Conservation (phyloP, 768 basidiomycete species). For the Tylopilus rubrobrunneus region DNA sequence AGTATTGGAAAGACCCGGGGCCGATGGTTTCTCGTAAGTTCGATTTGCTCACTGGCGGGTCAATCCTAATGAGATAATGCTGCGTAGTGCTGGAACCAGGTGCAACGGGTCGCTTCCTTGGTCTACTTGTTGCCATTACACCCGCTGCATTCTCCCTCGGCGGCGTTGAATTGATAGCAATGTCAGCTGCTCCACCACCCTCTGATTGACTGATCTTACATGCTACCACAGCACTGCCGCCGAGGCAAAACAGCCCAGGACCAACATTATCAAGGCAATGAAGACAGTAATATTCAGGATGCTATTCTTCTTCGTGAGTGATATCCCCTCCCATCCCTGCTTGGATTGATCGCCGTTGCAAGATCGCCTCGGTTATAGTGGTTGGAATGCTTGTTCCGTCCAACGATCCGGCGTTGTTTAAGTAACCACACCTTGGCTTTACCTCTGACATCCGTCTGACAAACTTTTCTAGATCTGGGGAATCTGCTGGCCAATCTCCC, state of each 20-base stretch:
- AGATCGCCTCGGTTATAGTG: conserved; percentile 35
- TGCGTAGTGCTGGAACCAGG: conserved; percentile 18
- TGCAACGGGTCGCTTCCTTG: conserved; percentile 19
- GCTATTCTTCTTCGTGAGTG: conserved; percentile 29
- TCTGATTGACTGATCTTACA: conserved; percentile 8
- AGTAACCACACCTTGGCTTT: conserved; percentile 18
- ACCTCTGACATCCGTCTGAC: background rate
- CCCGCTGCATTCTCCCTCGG: conserved; percentile 68
- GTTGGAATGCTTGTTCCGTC: conserved; percentile 79
- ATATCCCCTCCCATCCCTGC: background rate
- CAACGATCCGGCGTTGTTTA: conserved; percentile 51
- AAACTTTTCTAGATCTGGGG: conserved; percentile 5
- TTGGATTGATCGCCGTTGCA: background rate
- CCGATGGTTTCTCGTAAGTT: conserved; percentile 23
- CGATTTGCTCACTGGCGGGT: background rate
- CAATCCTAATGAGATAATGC: background rate
- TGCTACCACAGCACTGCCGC: conserved; percentile 47
- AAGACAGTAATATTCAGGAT: conserved; percentile 79
- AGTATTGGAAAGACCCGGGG: conserved; percentile 25
- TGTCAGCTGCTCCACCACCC: conserved; percentile 38
- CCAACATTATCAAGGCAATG: conserved; percentile 71
- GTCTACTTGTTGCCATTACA: conserved; percentile 17
- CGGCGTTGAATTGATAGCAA: conserved; percentile 71
- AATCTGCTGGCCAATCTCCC: conserved; percentile 63
- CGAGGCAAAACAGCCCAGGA: too few relatives aligned